Conservation (phyloP, 2,329 filamentous ascomycete species). For the Tothia fuscella region DNA sequence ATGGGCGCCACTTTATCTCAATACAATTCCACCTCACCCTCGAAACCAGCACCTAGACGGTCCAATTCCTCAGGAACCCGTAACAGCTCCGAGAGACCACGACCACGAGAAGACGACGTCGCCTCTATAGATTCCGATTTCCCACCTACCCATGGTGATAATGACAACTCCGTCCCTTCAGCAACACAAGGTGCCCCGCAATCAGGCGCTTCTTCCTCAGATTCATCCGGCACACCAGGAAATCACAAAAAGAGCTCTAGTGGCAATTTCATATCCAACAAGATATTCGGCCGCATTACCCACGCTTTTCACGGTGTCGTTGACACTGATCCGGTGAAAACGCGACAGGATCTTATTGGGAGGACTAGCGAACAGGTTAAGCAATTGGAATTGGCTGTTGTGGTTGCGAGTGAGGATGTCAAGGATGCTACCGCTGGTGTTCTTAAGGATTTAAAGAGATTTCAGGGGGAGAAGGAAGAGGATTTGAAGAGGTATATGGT, state of each 20-base stretch:
- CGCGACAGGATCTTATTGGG: constrained; percentile 81
- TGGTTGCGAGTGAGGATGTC: constrained; percentile 81
- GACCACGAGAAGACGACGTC: constrained; percentile 59
- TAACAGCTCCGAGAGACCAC: constrained; percentile 30
- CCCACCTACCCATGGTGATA: constrained; percentile 72
- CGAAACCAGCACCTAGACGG: constrained; percentile 45
- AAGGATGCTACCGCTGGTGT: constrained; percentile 85
- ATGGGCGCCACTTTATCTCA: constrained; percentile 51
- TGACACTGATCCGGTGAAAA: constrained; percentile 89
- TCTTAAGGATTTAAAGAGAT: constrained; percentile 78
- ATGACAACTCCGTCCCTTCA: constrained; percentile 52
- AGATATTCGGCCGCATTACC: constrained; percentile 88
- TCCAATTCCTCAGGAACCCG: constrained; percentile 48
- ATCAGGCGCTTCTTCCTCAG: constrained; percentile 18
- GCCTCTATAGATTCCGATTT: constrained; percentile 95
- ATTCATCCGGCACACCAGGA: constrained; percentile 16
- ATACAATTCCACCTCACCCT: background rate
- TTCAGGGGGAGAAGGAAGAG: constrained; percentile 91
- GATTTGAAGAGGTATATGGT: constrained; percentile 95
- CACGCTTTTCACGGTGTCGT: constrained; percentile 95
- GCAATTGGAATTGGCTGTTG: constrained; percentile 76
- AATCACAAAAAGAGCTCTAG: constrained; percentile 69
- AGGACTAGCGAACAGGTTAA: constrained; percentile 84
- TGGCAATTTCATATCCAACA: constrained; percentile 77
- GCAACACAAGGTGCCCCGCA: constrained; percentile 57